Base-by-base conservation (phyloP, 1,284 basidiomycete genomes). In the Melampsora larici-populina region DNA sequence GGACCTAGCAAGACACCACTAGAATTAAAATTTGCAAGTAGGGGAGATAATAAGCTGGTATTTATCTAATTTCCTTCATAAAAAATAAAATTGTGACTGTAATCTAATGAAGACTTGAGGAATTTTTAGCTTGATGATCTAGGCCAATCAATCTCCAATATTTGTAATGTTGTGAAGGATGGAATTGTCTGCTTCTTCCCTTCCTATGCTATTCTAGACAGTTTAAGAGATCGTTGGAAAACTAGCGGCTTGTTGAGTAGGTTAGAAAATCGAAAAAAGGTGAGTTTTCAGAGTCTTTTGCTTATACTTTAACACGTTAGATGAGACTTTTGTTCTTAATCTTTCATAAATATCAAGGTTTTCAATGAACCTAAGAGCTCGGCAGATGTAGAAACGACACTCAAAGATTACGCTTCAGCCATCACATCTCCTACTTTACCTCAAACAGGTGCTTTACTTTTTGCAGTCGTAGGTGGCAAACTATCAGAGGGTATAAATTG, bases 401-500 rank as follows among this genome's bases (percentile, higher is more conserved):
- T 99, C 72, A 87, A 89, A 29, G 90, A 91, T 40, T 98, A 97
- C 83, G 87, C 91, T 0, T 82, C 86, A 18, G 89, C 89, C 5
- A 87, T 90, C 26, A 84, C 85, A 62, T 79, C 82, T 77, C 81
- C 78, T 36, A 72, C 79, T 43, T 29, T 78, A 77, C 40, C 64
- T 3, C 24, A 29, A 69, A 65, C 78, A 65, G 85, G 84, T 0
- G 83, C 83, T 0, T 79, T 86, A 55, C 79, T 84, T 70, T 83
- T 99, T 79, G 96, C 96, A 0, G 96, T 99, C 1, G 91, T 99
- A 29, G 95, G 96, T 11, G 96, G 94, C 26, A 99, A 98, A 84
- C 87, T 99, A 17, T 97, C 94, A 0, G 96, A 99, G 85, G 96
- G 96, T 1, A 89, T 99, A 81, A 99, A 99, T 84, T 99, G 99